Percentiles rank a stretch among this genome's conserved stretches.
Evolutionary conservation across 2,329 filamentous ascomycete genomes (phyloP).

Genomic region (Metarhizium sp.): DNA sequence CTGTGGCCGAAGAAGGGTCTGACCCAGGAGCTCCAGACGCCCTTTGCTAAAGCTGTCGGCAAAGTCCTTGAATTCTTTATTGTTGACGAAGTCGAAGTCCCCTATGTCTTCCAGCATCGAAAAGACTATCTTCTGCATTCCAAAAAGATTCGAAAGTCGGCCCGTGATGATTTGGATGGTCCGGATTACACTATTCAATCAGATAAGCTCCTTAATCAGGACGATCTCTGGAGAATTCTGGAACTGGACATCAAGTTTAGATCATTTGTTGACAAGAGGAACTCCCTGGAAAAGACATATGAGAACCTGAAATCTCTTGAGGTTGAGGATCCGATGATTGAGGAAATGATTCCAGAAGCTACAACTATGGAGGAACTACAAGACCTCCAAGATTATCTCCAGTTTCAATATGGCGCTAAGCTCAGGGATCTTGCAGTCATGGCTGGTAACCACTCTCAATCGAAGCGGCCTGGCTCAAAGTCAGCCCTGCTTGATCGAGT

Average conservation of each 20-base stretch:
- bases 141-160: conserved; percentile 55
- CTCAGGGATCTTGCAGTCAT: conserved; percentile 69
- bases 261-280: conserved; percentile 84
- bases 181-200: conserved; percentile 67
- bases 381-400: conserved; percentile 90
- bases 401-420: conserved; percentile 83
- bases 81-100: conserved; percentile 87
- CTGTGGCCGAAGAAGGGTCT: conserved; percentile 83
- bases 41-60: conserved; percentile 79
- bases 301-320: conserved; percentile 58
- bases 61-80: conserved; percentile 96
- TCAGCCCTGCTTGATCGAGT: conserved; percentile 77
- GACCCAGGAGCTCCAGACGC: conserved; percentile 60
- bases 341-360: conserved; percentile 71
- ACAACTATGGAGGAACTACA: conserved; percentile 91
- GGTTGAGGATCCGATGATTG: conserved; percentile 64
- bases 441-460: conserved; percentile 53
- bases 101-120: conserved; percentile 95
- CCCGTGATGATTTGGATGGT: conserved; percentile 57
- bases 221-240: conserved; percentile 89
- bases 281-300: conserved; percentile 70
- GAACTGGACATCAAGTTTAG: conserved; percentile 94
- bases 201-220: conserved; percentile 83
- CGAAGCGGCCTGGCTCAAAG: conserved; percentile 74
- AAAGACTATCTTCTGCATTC: conserved; percentile 96